Evolutionary conservation across 2,329 filamentous ascomycete species (phyloP).

Genomic region (Lachnellula subtilissima): DNA sequence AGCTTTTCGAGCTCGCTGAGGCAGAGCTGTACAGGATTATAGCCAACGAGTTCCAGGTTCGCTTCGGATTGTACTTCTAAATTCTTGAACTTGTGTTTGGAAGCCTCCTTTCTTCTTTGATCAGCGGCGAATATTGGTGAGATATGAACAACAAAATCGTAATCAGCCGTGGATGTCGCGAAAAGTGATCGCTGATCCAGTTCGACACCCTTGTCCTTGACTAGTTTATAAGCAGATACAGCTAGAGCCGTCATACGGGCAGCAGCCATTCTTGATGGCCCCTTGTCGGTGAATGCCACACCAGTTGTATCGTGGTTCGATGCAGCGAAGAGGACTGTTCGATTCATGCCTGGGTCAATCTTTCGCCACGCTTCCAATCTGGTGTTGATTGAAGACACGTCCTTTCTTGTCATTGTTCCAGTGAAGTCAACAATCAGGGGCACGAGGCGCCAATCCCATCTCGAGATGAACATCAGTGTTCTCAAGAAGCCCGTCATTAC

Average conservation of each 20-base stretch:
- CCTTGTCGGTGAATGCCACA: slow-evolving; percentile 70
- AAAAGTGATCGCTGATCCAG: slow-evolving; percentile 63
- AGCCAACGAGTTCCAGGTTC: slow-evolving; percentile 42
- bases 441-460: slow-evolving; percentile 88
- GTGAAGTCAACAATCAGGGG: slow-evolving; percentile 77
- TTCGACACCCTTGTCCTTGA: slow-evolving; percentile 47
- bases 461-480: slow-evolving; percentile 71
- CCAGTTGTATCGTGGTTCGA: slow-evolving; percentile 75
- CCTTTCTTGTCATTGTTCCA: slow-evolving; percentile 55
- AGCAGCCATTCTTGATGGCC: slow-evolving; percentile 77
- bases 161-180: slow-evolving; percentile 66
- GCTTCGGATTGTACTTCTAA: slow-evolving; percentile 55
- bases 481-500: slow-evolving; percentile 76
- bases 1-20: slow-evolving; percentile 60
- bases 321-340: slow-evolving; percentile 73
- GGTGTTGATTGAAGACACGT: slow-evolving; percentile 59
- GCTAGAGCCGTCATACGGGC: slow-evolving; percentile 78
- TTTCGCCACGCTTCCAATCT: slow-evolving; percentile 81
- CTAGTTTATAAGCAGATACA: slow-evolving; percentile 63
- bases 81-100: slow-evolving; percentile 69
- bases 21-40: slow-evolving; percentile 58
- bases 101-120: slow-evolving; percentile 33
- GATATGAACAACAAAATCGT: slow-evolving; percentile 79
- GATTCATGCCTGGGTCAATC: slow-evolving; percentile 84
- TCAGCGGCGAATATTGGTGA: slow-evolving; percentile 30